A percentile compares a stretch with the other conserved stretches of the same genome.
Evolutionary conservation across 2,329 filamentous ascomycete species (phyloP).

Genomic region (Trichoderma breve): DNA sequence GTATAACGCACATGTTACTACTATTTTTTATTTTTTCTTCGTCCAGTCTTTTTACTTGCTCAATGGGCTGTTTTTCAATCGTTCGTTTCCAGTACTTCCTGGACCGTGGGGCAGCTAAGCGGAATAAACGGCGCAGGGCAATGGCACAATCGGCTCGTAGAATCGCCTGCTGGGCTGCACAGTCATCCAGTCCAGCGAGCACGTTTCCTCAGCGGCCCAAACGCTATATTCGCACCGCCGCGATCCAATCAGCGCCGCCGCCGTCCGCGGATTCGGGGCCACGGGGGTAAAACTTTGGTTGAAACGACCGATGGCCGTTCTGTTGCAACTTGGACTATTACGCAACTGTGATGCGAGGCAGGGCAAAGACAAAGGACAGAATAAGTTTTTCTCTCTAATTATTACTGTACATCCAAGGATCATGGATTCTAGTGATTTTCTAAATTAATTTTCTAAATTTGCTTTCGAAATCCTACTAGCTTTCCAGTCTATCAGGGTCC

Average conservation of each 20-base stretch:
- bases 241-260: conserved; percentile 10
- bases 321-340: conserved; percentile 18
- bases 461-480: not conserved
- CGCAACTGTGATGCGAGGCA: conserved; percentile 23
- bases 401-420: not conserved
- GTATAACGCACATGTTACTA: not conserved
- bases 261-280: not conserved
- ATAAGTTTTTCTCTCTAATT: not conserved
- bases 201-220: conserved; percentile 16
- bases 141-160: conserved; percentile 10
- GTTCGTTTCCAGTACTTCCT: not conserved
- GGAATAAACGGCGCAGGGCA: not conserved
- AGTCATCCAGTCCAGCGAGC: conserved; percentile 20
- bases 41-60: not conserved
- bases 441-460: not conserved
- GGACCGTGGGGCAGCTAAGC: not conserved
- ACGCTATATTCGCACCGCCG: not conserved
- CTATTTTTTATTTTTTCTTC: not conserved
- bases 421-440: not conserved
- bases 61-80: not conserved
- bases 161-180: not conserved
- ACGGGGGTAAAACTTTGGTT: not conserved
- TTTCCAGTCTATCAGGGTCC: not conserved
- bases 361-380: not conserved
- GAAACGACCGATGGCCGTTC: not conserved